Percentiles rank a stretch among this genome's conserved stretches.
Evolutionary conservation across 345 rosid genomes (phyloP).

Genomic region (Gossypium sturtianum): DNA sequence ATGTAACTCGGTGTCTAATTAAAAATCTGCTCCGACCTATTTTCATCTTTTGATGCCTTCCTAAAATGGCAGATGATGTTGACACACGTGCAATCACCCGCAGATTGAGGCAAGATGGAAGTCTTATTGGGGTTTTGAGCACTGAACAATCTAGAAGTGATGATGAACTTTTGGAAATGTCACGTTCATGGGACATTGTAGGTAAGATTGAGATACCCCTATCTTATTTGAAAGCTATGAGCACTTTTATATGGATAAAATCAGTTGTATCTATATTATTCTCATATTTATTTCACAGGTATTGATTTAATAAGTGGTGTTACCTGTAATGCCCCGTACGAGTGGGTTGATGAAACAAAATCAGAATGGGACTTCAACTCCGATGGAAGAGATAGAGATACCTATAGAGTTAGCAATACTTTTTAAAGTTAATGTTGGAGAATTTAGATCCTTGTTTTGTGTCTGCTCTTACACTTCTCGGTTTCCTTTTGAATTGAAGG

Average conservation of each 20-base stretch:
- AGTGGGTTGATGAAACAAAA: constrained; percentile 71
- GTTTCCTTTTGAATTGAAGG: constrained; percentile 39
- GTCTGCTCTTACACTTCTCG: constrained; percentile 10
- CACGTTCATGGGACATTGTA: constrained; percentile 85
- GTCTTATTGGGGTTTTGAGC: constrained; percentile 91
- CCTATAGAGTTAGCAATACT: constrained; percentile 48
- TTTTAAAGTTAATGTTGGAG: constrained; percentile 4
- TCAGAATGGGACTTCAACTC: constrained; percentile 75
- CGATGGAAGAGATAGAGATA: constrained; percentile 30
- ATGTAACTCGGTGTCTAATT: not conserved
- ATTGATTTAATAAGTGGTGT: constrained; percentile 87
- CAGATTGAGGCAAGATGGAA: constrained; percentile 90
- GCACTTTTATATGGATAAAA: not conserved
- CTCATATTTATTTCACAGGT: constrained; percentile 39
- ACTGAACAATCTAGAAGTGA: constrained; percentile 72
- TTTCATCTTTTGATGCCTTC: constrained; percentile 11
- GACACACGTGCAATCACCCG: constrained; percentile 96
- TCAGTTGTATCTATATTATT: not conserved
- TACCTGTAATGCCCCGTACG: constrained; percentile 70
- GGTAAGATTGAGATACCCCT: constrained; percentile 33
- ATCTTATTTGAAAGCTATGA: not conserved
- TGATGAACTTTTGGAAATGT: constrained; percentile 72
- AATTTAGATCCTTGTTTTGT: constrained; percentile 4
- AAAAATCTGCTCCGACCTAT: not conserved
- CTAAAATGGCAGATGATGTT: constrained; percentile 59